Evolutionary conservation across 306 rosid genomes (phyloP).

Genomic region (Cicer chorassanicum): DNA sequence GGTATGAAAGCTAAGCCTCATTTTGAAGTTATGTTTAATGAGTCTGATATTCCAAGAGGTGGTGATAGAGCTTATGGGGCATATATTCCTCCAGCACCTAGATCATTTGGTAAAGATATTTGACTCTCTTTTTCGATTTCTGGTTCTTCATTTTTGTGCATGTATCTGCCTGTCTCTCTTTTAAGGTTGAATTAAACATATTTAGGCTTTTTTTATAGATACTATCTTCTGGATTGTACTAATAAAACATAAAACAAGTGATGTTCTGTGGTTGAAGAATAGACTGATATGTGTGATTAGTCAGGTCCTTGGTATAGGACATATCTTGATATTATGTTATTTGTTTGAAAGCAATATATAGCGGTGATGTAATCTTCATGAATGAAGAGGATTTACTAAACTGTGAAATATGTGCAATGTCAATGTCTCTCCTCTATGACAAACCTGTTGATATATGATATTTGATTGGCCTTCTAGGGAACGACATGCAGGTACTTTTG

Average conservation of each 20-base stretch:
- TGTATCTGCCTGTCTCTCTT: slow-evolving; percentile 8
- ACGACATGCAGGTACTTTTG: neutral
- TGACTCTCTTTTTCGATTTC: neutral
- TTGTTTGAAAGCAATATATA: neutral
- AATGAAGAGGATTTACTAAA: slow-evolving; percentile 5
- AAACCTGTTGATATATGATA: slow-evolving; percentile 14
- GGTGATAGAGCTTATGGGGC: slow-evolving; percentile 88
- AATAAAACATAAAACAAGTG: slow-evolving; percentile 1
- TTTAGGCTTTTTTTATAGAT: neutral
- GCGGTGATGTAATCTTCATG: slow-evolving; percentile 12
- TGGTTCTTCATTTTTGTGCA: neutral
- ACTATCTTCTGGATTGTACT: slow-evolving; percentile 12
- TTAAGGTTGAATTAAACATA: slow-evolving; percentile 14
- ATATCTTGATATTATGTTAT: neutral
- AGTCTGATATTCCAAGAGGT: slow-evolving; percentile 77
- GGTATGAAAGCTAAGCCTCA: slow-evolving; percentile 81
- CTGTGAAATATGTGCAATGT: slow-evolving; percentile 7
- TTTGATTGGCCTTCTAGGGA: neutral
- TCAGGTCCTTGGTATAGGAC: slow-evolving; percentile 12
- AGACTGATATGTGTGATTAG: neutral
- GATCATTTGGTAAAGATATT: slow-evolving; percentile 69
- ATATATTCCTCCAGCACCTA: slow-evolving; percentile 65
- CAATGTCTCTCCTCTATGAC: neutral
- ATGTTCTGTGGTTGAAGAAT: neutral
- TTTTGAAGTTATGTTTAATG: slow-evolving; percentile 72